These are phyloP conservation scores for Sarocladiaceae sp. DNA, from an alignment of 2,329 filamentous ascomycete genomes.

Conservation along the genomic window DNA sequence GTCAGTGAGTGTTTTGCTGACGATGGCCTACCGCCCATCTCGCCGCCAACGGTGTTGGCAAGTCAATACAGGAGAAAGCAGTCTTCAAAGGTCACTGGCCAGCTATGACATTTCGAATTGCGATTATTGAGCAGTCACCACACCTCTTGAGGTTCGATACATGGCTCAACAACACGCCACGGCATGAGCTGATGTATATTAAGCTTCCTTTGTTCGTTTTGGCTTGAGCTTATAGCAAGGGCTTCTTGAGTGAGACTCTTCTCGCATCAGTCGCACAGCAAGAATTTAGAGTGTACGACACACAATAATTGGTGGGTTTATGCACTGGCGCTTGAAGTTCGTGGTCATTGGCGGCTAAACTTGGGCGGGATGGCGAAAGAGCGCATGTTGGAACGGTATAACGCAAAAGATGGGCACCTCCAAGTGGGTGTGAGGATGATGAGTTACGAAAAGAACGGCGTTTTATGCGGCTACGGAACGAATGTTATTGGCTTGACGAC, in stretches of 20 bases:
- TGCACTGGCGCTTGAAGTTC: no score
- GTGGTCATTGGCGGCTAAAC: no score
- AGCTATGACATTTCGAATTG: not conserved
- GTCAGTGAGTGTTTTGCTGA: conserved; percentile 16
- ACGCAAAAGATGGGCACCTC: not conserved
- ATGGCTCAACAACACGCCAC: not conserved
- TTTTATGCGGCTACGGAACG: conserved; percentile 6
- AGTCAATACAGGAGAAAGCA: not conserved
- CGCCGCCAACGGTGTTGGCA: not conserved
- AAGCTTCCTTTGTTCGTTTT: conserved; percentile 4
- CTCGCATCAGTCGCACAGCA: no score
- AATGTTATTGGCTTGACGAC: not conserved
- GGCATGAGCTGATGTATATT: conserved; percentile 7
- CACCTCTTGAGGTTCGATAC: not conserved
- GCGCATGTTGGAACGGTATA: not conserved
- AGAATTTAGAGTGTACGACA: no score
- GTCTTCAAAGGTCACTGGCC: not conserved
- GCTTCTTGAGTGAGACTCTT: no score
- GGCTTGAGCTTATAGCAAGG: no score
- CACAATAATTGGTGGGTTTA: no score
- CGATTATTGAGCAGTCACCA: not conserved
- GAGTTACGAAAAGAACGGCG: conserved; percentile 1
- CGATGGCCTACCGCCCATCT: not conserved
- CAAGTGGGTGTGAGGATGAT: not conserved
- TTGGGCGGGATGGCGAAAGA: no score